These are phyloP conservation scores for Trametes polyzona DNA, from an alignment of 1,284 basidiomycete genomes.

Conservation along the genomic window DNA sequence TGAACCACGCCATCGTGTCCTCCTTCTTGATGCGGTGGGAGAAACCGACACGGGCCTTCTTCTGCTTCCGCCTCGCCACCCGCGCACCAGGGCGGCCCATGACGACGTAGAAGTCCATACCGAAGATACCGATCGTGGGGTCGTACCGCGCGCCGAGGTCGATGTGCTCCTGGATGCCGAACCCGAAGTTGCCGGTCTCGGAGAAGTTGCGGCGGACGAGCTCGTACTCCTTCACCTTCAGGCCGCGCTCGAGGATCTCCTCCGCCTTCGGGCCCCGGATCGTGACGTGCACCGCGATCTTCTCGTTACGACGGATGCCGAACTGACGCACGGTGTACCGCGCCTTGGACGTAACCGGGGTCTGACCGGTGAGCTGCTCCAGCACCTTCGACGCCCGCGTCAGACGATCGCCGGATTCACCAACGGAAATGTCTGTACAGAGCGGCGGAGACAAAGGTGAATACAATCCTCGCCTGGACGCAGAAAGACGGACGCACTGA, in stretches of 20 bases:
- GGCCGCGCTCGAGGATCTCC: conserved; percentile 98
- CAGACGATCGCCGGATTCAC: conserved; percentile 98
- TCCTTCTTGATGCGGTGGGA: conserved; percentile 90
- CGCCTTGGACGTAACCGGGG: conserved; percentile 99
- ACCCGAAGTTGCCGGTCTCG: conserved; percentile 98
- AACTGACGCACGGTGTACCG: conserved; percentile 99
- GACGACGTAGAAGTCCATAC: conserved; percentile 98
- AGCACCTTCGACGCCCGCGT: conserved; percentile 99
- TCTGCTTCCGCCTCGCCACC: conserved; percentile 91
- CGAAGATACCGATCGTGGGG: conserved; percentile 96
- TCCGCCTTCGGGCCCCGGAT: conserved; percentile 99
- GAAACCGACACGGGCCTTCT: conserved; percentile 86
- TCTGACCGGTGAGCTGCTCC: conserved; percentile 99
- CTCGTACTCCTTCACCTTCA: conserved; percentile 99
- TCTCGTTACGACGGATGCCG: conserved; percentile 99
- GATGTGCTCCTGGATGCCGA: conserved; percentile 99
- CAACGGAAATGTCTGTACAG: conserved; percentile 93
- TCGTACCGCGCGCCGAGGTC: conserved; percentile 99
- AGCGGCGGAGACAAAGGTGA: neutral
- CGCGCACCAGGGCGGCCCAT: conserved; percentile 97
- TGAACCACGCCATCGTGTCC: conserved; percentile 98
- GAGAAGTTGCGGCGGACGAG: conserved; percentile 93
- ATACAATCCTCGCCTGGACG: neutral
- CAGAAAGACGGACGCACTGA: conserved; percentile 74
- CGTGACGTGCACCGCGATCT: conserved; percentile 99